These are phyloP conservation scores for Avena sativa DNA, from an alignment of 176 grass and related monocot species.

Conservation along the genomic window DNA sequence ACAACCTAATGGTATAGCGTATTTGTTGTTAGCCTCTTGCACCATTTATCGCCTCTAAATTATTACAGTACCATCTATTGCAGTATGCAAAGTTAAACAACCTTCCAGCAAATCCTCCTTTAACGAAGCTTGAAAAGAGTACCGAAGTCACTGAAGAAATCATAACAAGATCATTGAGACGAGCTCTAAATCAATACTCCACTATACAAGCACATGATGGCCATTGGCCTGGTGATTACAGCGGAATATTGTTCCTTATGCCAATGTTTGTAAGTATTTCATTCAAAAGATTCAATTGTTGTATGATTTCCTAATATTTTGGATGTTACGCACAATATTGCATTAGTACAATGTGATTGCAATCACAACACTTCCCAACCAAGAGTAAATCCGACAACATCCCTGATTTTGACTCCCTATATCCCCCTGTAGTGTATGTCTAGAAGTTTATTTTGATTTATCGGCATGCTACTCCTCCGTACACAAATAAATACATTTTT, in stretches of 20 bases:
- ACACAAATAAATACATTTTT: no score
- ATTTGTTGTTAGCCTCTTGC: no score
- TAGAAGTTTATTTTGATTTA: no score
- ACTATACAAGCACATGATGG: slow-evolving; percentile 57
- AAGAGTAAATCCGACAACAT: no score
- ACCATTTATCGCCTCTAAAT: no score
- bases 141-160: slow-evolving; percentile 33
- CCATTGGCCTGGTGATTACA: slow-evolving; percentile 65
- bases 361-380: no score
- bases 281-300: background rate
- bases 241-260: slow-evolving; percentile 61
- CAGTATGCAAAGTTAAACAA: slow-evolving; percentile 39
- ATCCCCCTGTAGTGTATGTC: no score
- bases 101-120: background rate
- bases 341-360: no score
- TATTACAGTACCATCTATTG: background rate
- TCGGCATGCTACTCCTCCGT: no score
- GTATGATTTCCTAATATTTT: background rate
- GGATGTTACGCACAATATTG: no score
- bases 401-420: no score
- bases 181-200: slow-evolving; percentile 40
- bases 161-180: slow-evolving; percentile 29
- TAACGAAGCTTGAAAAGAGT: background rate
- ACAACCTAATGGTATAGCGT: no score
- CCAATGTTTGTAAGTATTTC: slow-evolving; percentile 43